Evolutionary conservation across 23 red algal genomes (phyloP).

Genomic region (Chondrus crispus): DNA sequence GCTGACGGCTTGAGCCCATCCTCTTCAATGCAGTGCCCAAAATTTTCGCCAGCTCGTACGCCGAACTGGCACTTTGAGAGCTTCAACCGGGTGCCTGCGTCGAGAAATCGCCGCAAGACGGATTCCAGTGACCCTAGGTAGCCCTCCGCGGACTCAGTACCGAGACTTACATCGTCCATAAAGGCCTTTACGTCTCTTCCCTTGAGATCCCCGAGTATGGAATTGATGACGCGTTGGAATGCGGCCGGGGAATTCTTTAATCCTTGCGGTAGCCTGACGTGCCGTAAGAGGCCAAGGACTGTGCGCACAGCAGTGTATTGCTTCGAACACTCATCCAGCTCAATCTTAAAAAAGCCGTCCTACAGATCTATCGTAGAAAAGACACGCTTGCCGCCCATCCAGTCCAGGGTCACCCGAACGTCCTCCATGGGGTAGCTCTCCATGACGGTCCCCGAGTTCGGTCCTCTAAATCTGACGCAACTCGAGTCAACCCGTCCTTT

Average conservation of each 20-base stretch:
- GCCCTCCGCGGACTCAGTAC: too few species aligned
- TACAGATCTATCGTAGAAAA: conserved; percentile 29
- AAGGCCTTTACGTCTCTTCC: neutral
- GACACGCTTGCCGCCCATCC: neutral
- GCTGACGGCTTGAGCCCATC: neutral
- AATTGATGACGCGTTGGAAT: neutral
- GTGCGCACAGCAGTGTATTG: conserved; percentile 6
- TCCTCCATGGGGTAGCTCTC: conserved; percentile 20
- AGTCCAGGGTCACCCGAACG: neutral
- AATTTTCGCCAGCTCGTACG: neutral
- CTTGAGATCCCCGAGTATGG: neutral
- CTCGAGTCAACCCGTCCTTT: neutral
- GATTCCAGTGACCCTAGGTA: too few species aligned
- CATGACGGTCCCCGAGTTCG: neutral
- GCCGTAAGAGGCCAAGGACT: neutral
- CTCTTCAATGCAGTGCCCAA: neutral
- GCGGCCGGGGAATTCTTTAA: neutral
- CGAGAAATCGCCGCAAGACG: too few species aligned
- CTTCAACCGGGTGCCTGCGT: too few species aligned
- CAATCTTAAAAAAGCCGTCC: conserved; percentile 17
- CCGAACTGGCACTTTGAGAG: neutral
- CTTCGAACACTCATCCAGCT: conserved; percentile 8
- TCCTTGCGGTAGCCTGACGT: neutral
- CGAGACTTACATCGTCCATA: too few species aligned
- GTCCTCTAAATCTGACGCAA: conserved; percentile 10